Percentiles rank a stretch among this genome's conserved stretches.
Conservation (phyloP, 768 basidiomycete species). For the Pulveroboletus sp. region DNA sequence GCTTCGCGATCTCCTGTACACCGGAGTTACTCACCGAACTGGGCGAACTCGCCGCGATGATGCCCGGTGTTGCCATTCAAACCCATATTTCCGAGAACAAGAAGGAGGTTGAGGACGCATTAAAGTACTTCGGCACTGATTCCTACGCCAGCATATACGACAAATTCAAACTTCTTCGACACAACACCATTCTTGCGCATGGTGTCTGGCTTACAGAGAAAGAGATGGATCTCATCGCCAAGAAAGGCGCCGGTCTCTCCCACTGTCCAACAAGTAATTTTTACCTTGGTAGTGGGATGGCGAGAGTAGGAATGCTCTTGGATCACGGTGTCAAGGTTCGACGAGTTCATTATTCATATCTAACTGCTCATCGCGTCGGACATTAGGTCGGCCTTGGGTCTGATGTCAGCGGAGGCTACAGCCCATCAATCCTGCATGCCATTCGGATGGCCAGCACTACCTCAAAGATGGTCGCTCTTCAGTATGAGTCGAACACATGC, state of each 20-base stretch:
- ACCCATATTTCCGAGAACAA: constrained; percentile 90
- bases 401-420: constrained; percentile 86
- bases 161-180: constrained; percentile 62
- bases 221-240: constrained; percentile 69
- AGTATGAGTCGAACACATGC: constrained; percentile 23
- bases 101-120: constrained; percentile 63
- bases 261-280: constrained; percentile 96
- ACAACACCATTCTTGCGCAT: constrained; percentile 85
- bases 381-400: constrained; percentile 88
- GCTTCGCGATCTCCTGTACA: constrained; percentile 93
- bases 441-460: constrained; percentile 75
- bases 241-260: constrained; percentile 67
- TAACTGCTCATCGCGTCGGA: constrained; percentile 2
- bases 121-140: constrained; percentile 57
- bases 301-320: constrained; percentile 71
- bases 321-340: constrained; percentile 83
- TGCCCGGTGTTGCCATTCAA: constrained; percentile 71
- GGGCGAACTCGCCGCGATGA: constrained; percentile 51
- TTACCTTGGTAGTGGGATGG: constrained; percentile 81
- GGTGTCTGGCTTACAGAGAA: constrained; percentile 71
- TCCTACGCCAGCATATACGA: constrained; percentile 86
- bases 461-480: constrained; percentile 68
- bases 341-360: not conserved
- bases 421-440: constrained; percentile 69
- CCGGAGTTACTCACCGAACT: constrained; percentile 58